Conservation (phyloP, 1,284 basidiomycete species). For the Microbotryomycetes sp. region DNA sequence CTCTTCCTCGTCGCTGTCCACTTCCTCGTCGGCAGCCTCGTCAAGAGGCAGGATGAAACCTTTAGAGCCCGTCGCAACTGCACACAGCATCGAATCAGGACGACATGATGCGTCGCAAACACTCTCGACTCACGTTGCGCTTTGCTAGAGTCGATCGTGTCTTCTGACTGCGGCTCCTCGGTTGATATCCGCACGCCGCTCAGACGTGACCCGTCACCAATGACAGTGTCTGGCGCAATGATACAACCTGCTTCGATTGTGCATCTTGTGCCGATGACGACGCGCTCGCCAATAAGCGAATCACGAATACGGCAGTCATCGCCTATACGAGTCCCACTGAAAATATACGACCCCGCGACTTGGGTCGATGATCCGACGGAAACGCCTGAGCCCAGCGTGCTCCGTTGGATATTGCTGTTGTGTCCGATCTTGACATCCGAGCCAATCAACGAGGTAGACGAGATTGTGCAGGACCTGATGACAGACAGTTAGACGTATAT, state of each 20-base stretch:
- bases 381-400: slow-evolving; percentile 69
- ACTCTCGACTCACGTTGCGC: slow-evolving; percentile 42
- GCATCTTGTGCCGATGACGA: slow-evolving; percentile 49
- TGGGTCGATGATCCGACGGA: slow-evolving; percentile 56
- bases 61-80: slow-evolving; percentile 26
- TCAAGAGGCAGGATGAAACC: slow-evolving; percentile 37
- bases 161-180: slow-evolving; percentile 38
- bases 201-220: slow-evolving; percentile 50
- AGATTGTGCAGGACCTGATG: slow-evolving; percentile 59
- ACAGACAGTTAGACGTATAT: too few species aligned
- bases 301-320: slow-evolving; percentile 62
- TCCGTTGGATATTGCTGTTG: slow-evolving; percentile 56
- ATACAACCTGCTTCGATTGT: slow-evolving; percentile 48
- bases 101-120: background rate
- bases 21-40: slow-evolving; percentile 27
- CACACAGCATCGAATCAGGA: background rate
- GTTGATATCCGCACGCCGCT: slow-evolving; percentile 60
- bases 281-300: slow-evolving; percentile 52
- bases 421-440: slow-evolving; percentile 58
- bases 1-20: slow-evolving; percentile 34
- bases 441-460: slow-evolving; percentile 74
- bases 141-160: slow-evolving; percentile 38
- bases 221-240: slow-evolving; percentile 36
- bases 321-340: slow-evolving; percentile 71
- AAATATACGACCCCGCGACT: slow-evolving; percentile 70